Percentiles rank a stretch among this genome's conserved stretches.
phyloP scores from a whole-genome alignment of 495 filamentous ascomycete genomes.

The Hypomontagnella submonticulosa region DNA sequence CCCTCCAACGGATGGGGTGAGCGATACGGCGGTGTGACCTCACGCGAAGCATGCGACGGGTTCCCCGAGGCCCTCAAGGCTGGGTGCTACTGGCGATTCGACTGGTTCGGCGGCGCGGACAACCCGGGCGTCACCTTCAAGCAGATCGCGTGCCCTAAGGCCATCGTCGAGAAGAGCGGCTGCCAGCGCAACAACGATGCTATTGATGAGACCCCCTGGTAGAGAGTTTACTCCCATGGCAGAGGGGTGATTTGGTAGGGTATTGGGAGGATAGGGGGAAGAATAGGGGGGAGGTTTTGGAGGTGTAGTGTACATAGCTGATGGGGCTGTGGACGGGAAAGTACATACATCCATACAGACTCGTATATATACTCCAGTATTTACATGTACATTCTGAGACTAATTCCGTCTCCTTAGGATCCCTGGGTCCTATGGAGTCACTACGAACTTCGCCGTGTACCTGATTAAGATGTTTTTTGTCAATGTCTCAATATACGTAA shows the following conservation, averaged over 20 bases:
- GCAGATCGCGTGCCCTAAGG: slow-evolving; percentile 69
- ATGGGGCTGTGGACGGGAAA: slow-evolving; percentile 6
- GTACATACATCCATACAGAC: slow-evolving; percentile 26
- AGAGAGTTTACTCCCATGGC: slow-evolving; percentile 6
- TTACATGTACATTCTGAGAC: not conserved
- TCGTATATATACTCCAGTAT: slow-evolving; percentile 12
- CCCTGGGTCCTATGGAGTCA: too few species aligned
- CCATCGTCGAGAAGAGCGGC: slow-evolving; percentile 64
- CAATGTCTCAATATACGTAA: too few species aligned
- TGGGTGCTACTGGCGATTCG: slow-evolving; percentile 76
- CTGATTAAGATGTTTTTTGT: too few species aligned
- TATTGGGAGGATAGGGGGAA: not conserved
- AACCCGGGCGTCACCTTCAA: slow-evolving; percentile 68
- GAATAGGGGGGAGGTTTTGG: not conserved
- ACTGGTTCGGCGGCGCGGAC: slow-evolving; percentile 71
- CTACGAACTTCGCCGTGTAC: too few species aligned
- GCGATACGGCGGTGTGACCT: slow-evolving; percentile 69
- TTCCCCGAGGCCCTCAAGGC: slow-evolving; percentile 67
- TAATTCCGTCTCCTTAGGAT: too few species aligned
- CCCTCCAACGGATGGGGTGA: slow-evolving; percentile 68
- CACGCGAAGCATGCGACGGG: slow-evolving; percentile 61
- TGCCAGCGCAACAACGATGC: slow-evolving; percentile 50
- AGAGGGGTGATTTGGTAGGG: slow-evolving; percentile 9
- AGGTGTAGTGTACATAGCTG: not conserved
- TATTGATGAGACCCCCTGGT: slow-evolving; percentile 50